Evolutionary conservation across 495 filamentous ascomycete species (phyloP).

Genomic region (Penicillium daleae): DNA sequence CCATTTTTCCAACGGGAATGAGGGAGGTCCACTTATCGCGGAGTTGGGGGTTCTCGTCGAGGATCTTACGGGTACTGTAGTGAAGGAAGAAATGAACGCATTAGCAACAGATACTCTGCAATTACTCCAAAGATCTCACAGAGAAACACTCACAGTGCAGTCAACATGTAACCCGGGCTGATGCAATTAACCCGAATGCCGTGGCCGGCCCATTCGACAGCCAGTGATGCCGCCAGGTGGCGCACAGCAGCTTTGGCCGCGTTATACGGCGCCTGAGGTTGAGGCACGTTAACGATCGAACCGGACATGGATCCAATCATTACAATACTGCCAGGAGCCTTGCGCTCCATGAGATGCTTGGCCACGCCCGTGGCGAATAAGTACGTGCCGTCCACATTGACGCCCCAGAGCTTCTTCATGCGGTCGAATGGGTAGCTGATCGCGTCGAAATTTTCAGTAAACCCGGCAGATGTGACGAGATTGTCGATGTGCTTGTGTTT

Average conservation of each 20-base stretch:
- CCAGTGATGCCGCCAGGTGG: constrained; percentile 77
- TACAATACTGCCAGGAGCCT: constrained; percentile 80
- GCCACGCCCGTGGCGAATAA: constrained; percentile 84
- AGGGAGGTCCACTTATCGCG: constrained; percentile 86
- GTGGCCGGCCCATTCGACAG: constrained; percentile 86
- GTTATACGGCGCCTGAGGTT: constrained; percentile 93
- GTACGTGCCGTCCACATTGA: constrained; percentile 95
- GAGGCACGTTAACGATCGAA: constrained; percentile 88
- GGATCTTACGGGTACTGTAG: constrained; percentile 84
- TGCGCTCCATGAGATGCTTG: constrained; percentile 83
- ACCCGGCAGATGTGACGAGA: constrained; percentile 93
- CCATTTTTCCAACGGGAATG: constrained; percentile 92
- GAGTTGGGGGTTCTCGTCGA: constrained; percentile 88
- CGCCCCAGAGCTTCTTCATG: constrained; percentile 88
- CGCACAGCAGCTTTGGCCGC: constrained; percentile 86
- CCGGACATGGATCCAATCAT: constrained; percentile 97
- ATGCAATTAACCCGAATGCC: constrained; percentile 92
- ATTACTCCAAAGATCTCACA: constrained; percentile 30
- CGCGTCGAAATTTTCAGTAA: constrained; percentile 94
- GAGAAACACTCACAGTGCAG: constrained; percentile 66
- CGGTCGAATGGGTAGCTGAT: constrained; percentile 86
- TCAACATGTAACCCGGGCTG: constrained; percentile 92
- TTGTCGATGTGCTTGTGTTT: constrained; percentile 83
- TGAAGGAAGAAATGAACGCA: background rate
- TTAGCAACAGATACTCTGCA: constrained; percentile 19